Evolutionary conservation across 2,329 filamentous ascomycete species (phyloP).

Genomic region (Pseudocercospora ulei): DNA sequence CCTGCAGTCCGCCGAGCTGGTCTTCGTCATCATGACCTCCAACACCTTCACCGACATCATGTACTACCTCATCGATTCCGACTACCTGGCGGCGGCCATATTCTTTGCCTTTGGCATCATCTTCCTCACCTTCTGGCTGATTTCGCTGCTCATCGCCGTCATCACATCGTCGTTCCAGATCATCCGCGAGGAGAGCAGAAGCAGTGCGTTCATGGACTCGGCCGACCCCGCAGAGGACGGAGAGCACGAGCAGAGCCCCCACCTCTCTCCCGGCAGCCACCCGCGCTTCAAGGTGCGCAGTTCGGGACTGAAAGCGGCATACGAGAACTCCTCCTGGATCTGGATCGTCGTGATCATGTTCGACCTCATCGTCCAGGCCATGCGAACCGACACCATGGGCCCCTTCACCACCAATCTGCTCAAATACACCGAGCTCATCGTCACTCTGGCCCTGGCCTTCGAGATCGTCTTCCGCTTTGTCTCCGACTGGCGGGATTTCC

Average conservation of each 20-base stretch:
- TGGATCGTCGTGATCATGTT: slow-evolving; percentile 76
- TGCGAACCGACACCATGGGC: slow-evolving; percentile 68
- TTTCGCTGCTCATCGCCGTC: slow-evolving; percentile 87
- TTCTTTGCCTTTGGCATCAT: slow-evolving; percentile 67
- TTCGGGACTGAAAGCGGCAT: slow-evolving; percentile 56
- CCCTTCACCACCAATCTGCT: slow-evolving; percentile 54
- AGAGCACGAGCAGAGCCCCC: slow-evolving; percentile 13
- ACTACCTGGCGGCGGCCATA: slow-evolving; percentile 76
- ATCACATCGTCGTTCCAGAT: slow-evolving; percentile 98
- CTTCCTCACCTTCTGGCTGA: slow-evolving; percentile 91
- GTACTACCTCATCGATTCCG: slow-evolving; percentile 84
- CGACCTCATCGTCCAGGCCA: slow-evolving; percentile 67
- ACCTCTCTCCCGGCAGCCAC: background rate
- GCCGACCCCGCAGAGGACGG: slow-evolving; percentile 40
- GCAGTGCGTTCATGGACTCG: slow-evolving; percentile 80
- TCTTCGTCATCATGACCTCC: slow-evolving; percentile 96
- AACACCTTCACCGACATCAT: slow-evolving; percentile 94
- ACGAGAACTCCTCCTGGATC: slow-evolving; percentile 61
- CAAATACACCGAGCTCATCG: slow-evolving; percentile 58
- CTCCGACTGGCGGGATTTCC: slow-evolving; percentile 72
- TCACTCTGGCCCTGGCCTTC: slow-evolving; percentile 66
- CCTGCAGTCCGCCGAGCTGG: slow-evolving; percentile 76
- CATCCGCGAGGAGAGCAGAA: slow-evolving; percentile 89
- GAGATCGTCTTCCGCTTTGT: slow-evolving; percentile 74
- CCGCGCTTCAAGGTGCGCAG: slow-evolving; percentile 19